Evolutionary conservation across 2,329 filamentous ascomycete genomes (phyloP).

Genomic region (Venturia aucupariae): DNA sequence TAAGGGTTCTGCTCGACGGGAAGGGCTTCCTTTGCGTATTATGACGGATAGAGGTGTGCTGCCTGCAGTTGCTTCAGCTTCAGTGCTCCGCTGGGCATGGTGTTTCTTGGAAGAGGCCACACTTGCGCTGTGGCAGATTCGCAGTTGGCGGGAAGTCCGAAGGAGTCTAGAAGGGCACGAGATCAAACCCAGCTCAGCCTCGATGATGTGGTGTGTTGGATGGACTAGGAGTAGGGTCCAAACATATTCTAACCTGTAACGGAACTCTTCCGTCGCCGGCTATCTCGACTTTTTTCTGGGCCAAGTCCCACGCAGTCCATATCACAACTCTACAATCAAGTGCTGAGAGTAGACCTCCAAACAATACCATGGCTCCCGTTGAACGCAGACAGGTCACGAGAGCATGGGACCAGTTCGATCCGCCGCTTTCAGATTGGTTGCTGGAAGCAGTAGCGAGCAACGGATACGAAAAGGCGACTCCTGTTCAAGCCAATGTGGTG

Average conservation of each 20-base stretch:
- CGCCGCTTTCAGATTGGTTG: constrained; percentile 71
- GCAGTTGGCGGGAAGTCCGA: not conserved
- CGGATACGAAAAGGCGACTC: constrained; percentile 82
- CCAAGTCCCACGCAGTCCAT: not conserved
- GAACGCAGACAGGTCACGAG: constrained; percentile 27
- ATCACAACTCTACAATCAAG: constrained; percentile 3
- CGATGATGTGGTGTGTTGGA: not conserved
- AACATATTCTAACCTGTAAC: not conserved
- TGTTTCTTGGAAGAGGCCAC: constrained; percentile 41
- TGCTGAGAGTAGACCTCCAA: not conserved
- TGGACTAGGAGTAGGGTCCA: not conserved
- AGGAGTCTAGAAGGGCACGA: not conserved
- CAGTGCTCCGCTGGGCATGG: constrained; percentile 24
- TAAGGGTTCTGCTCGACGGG: not conserved
- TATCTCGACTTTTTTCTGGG: not conserved
- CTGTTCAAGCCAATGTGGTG: constrained; percentile 87
- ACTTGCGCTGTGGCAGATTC: not conserved
- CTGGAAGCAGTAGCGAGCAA: constrained; percentile 73
- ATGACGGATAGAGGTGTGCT: not conserved
- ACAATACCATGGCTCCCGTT: constrained; percentile 12
- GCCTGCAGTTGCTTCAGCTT: constrained; percentile 4
- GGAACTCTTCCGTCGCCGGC: not conserved
- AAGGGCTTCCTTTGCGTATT: not conserved
- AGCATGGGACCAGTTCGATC: constrained; percentile 61
- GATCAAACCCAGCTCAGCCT: not conserved